Base-by-base conservation (phyloP, 2,329 filamentous ascomycete genomes). In the Ceratocystis destructans region DNA sequence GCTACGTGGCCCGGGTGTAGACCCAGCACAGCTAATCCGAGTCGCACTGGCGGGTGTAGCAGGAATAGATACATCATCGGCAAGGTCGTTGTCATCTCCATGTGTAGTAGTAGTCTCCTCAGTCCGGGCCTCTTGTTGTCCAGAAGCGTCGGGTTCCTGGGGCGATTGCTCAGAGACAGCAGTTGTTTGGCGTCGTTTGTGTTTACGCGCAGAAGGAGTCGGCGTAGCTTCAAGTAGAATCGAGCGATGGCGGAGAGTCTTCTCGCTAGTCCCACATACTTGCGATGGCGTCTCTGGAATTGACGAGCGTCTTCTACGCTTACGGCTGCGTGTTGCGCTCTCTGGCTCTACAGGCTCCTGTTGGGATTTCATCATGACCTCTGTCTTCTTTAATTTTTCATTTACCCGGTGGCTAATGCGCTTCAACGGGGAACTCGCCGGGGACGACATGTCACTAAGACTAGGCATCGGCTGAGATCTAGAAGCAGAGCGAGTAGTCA, bases 401-500 rank as follows among this genome's bases (percentile, higher is more conserved):
- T 50, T 37, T 3, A 22, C 65, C 4, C 37, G 33, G 5, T 61
- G 59, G 12, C 64, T 66, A 31, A 62, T 25, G 12, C 62, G 59
- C 12, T 65, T 68, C 5, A 59, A 37, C 10, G 66, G 63, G 10
- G 50, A 65, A 10, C 64, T 65, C 15, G 28, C 44, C 22, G 66
- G 64, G 12, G 64, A 66, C 2, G 50, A 64, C 17, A 37, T 22
- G 15, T 61, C 64, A n/a, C 37, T 44, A 7, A 68, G 50, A 5
- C 31, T 63, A 12, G 57, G 4, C 20, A 59, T 44, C 12, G 64
- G 50, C 2, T 50, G 64, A 15, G 48, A 62, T 12, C 64, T n/a
- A n/a, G 61, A 48, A 5, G 64, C 61, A 5, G 66, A 68, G 17
- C 66, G 57, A 3, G 66, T 68, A 17, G 64, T 68, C 57, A 68